Conservation (phyloP, 805 yeast species). For the Nakazawaea anatomiae region DNA sequence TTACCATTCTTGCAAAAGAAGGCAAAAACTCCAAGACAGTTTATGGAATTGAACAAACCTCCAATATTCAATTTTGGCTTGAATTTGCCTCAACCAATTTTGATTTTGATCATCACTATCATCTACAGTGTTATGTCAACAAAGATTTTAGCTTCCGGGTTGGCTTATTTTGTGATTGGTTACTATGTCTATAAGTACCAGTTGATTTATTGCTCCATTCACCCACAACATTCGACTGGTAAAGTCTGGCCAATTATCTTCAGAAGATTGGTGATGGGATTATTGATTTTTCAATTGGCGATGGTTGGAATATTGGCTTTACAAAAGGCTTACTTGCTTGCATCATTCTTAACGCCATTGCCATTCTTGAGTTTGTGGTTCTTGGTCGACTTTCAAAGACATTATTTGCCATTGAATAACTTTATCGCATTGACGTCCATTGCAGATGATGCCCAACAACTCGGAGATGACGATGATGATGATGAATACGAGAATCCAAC, state of each 20-base stretch:
- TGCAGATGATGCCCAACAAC: neutral
- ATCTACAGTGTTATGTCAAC: conserved; percentile 59
- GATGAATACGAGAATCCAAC: neutral
- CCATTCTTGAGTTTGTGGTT: conserved; percentile 63
- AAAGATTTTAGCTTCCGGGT: conserved; percentile 52
- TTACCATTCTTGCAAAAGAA: conserved; percentile 61
- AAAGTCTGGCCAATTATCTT: conserved; percentile 83
- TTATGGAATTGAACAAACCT: conserved; percentile 70
- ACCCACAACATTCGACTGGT: conserved; percentile 62
- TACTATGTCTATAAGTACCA: conserved; percentile 59
- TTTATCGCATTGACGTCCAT: conserved; percentile 34
- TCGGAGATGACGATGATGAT: neutral
- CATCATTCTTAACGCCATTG: conserved; percentile 67
- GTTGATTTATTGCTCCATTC: conserved; percentile 54
- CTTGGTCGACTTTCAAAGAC: conserved; percentile 76
- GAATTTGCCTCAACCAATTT: conserved; percentile 54
- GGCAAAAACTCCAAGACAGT: conserved; percentile 81
- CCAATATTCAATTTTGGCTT: conserved; percentile 83
- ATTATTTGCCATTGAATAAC: conserved; percentile 72
- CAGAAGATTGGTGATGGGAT: conserved; percentile 75
- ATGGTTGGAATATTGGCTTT: conserved; percentile 85
- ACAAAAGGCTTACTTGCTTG: conserved; percentile 71
- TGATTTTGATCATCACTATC: conserved; percentile 52
- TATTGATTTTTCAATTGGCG: conserved; percentile 79
- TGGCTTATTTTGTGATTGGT: conserved; percentile 50